Evolutionary conservation across 169 alveolate genomes (phyloP).

Genomic region (Amoebophrya sp.): DNA sequence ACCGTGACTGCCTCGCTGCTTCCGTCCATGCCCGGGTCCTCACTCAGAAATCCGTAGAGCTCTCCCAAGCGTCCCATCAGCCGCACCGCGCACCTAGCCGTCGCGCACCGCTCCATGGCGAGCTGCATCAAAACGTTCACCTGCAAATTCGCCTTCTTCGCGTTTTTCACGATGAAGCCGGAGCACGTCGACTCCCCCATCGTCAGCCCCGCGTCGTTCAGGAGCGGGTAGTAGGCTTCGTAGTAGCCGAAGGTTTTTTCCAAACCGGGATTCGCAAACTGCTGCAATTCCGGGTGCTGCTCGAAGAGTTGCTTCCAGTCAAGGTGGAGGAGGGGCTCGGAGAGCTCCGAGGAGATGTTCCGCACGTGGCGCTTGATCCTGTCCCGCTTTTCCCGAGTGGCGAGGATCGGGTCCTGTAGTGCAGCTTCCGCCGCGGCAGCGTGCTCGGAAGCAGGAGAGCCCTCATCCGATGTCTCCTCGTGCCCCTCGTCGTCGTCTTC

Average conservation of each 20-base stretch:
- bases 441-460: too few species aligned
- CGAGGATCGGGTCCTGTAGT: too few species aligned
- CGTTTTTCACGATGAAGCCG: background rate
- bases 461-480: too few species aligned
- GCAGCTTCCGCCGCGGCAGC: too few species aligned
- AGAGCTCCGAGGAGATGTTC: too few species aligned
- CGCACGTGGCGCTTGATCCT: too few species aligned
- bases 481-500: background rate
- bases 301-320: too few species aligned
- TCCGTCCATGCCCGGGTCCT: background rate
- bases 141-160: too few species aligned
- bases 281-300: background rate
- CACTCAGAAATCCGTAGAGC: background rate
- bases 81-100: background rate
- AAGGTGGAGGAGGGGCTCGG: too few species aligned
- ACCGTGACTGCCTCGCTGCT: background rate
- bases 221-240: background rate
- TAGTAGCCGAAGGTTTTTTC: background rate
- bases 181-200: conserved; percentile 14
- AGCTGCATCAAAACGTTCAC: background rate
- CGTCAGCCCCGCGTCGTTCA: conserved; percentile 8
- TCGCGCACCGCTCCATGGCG: conserved; percentile 6
- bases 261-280: background rate
- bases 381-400: too few species aligned
- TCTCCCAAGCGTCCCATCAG: background rate